Evolutionary conservation across 805 yeast species (phyloP).

Genomic region (Lachancea kluyveri): DNA sequence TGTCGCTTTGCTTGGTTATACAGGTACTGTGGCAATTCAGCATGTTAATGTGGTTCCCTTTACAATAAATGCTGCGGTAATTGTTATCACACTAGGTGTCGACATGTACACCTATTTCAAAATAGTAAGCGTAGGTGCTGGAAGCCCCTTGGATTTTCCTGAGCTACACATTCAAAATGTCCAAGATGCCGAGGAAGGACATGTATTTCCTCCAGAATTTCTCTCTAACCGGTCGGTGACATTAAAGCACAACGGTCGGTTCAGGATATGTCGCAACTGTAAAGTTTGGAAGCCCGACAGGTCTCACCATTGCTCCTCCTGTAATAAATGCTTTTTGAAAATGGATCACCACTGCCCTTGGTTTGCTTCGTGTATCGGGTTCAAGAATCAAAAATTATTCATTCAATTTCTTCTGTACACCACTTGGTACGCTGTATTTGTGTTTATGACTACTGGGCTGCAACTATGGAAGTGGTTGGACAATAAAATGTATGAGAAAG

Average conservation of each 20-base stretch:
- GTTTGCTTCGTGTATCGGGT: constrained; percentile 88
- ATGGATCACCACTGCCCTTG: constrained; percentile 98
- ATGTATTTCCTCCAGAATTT: constrained; percentile 38
- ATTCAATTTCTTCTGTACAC: constrained; percentile 62
- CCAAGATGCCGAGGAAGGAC: constrained; percentile 22
- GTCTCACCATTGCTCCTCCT: constrained; percentile 76
- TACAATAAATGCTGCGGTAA: constrained; percentile 5
- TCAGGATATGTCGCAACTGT: constrained; percentile 67
- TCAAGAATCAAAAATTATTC: constrained; percentile 71
- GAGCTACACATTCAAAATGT: constrained; percentile 33
- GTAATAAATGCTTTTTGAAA: constrained; percentile 61
- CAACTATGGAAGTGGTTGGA: constrained; percentile 45
- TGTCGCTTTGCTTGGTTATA: constrained; percentile 16
- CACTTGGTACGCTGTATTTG: constrained; percentile 39
- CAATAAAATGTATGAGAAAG: constrained; percentile 34
- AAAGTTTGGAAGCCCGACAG: constrained; percentile 76
- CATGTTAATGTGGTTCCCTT: constrained; percentile 13
- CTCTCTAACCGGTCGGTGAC: constrained; percentile 37
- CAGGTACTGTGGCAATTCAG: constrained; percentile 15
- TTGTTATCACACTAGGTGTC: constrained; percentile 23
- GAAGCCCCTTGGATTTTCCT: constrained; percentile 56
- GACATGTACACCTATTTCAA: constrained; percentile 49
- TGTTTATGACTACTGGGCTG: constrained; percentile 35
- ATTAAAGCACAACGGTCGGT: constrained; percentile 53
- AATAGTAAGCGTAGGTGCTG: constrained; percentile 52